Conservation (phyloP, 805 yeast species). For the Cyberlindnera mycetangii region DNA sequence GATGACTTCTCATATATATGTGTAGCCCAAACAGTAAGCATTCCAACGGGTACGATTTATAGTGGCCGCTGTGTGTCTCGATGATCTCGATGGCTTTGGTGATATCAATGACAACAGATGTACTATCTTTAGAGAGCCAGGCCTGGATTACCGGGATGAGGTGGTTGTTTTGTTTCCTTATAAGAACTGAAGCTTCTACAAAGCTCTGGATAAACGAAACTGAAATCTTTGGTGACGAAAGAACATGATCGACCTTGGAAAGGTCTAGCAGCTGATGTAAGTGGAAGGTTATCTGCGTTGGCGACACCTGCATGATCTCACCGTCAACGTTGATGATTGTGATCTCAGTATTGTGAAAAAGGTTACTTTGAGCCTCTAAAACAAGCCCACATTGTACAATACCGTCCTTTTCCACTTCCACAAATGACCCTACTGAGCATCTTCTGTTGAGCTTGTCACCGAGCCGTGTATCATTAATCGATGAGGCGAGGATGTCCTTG, state of each 20-base stretch:
- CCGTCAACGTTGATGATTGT: slow-evolving; percentile 9
- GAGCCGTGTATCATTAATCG: neutral
- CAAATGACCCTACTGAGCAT: slow-evolving; percentile 13
- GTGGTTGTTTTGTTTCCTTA: slow-evolving; percentile 2
- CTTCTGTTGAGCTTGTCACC: slow-evolving; percentile 1
- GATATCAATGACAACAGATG: slow-evolving; percentile 10
- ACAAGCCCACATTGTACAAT: slow-evolving; percentile 7
- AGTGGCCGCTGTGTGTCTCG: neutral
- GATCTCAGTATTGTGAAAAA: slow-evolving; percentile 7
- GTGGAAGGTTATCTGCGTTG: slow-evolving; percentile 15
- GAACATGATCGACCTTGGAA: neutral
- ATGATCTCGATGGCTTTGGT: neutral
- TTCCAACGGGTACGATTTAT: slow-evolving; percentile 6
- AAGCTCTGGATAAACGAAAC: neutral
- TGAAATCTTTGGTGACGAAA: neutral
- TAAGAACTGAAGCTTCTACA: neutral
- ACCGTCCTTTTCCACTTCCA: slow-evolving; percentile 7
- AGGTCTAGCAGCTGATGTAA: neutral
- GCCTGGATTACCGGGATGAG: slow-evolving; percentile 14
- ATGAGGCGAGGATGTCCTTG: neutral
- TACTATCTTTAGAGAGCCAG: slow-evolving; percentile 10
- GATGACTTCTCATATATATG: slow-evolving; percentile 9
- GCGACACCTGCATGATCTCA: slow-evolving; percentile 3
- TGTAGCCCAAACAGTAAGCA: slow-evolving; percentile 13
- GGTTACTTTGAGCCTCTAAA: slow-evolving; percentile 7